A percentile compares a stretch with the other conserved stretches of the same genome.
Evolutionary conservation across 2,329 filamentous ascomycete genomes (phyloP).

Genomic region (Penicillium sp.): DNA sequence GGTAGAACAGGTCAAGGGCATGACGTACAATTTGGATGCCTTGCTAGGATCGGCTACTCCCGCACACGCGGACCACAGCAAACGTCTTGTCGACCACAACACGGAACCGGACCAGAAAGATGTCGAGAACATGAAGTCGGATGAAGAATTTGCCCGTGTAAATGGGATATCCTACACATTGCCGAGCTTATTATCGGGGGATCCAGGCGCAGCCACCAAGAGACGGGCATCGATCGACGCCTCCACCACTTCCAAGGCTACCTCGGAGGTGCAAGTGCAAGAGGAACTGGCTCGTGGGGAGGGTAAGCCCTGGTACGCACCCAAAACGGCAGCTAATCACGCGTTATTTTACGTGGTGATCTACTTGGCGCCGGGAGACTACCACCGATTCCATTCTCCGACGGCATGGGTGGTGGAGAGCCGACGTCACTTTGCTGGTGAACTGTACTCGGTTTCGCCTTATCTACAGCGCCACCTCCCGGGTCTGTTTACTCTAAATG

Average conservation of each 20-base stretch:
- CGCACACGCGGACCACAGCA: slow-evolving; percentile 36
- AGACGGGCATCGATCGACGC: slow-evolving; percentile 62
- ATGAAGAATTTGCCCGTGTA: slow-evolving; percentile 88
- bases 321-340: slow-evolving; percentile 56
- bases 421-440: slow-evolving; percentile 93
- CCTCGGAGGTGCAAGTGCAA: slow-evolving; percentile 75
- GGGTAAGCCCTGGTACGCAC: slow-evolving; percentile 60
- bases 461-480: slow-evolving; percentile 90
- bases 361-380: slow-evolving; percentile 94
- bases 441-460: slow-evolving; percentile 89
- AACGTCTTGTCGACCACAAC: slow-evolving; percentile 32
- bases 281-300: slow-evolving; percentile 72
- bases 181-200: slow-evolving; percentile 76
- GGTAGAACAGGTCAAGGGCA: slow-evolving; percentile 97
- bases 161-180: slow-evolving; percentile 96
- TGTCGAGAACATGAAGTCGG: slow-evolving; percentile 64
- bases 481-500: slow-evolving; percentile 92
- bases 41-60: slow-evolving; percentile 64
- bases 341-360: slow-evolving; percentile 89
- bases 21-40: slow-evolving; percentile 94
- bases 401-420: slow-evolving; percentile 91
- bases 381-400: slow-evolving; percentile 96
- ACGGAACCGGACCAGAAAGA: slow-evolving; percentile 35
- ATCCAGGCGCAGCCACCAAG: slow-evolving; percentile 40
- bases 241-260: slow-evolving; percentile 59